Evolutionary conservation across 352 stramenopile species (phyloP).

Genomic region (Phytopythium chamaehyphon): DNA sequence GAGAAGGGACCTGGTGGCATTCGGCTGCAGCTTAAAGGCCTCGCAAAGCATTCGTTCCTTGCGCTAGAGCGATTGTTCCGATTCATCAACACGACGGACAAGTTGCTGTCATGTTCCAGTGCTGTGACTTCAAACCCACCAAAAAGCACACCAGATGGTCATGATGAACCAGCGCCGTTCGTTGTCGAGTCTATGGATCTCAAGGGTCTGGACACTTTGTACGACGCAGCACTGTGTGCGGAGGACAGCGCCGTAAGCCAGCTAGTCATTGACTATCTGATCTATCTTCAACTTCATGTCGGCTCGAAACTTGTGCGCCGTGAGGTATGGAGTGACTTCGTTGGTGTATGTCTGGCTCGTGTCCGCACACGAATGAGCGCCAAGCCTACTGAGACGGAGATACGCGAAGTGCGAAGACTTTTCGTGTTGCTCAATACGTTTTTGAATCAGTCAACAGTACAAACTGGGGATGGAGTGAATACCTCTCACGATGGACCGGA

Average conservation of each 20-base stretch:
- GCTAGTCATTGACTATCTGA: conserved; percentile 61
- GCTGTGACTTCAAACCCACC: background rate
- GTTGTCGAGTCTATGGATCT: conserved; percentile 56
- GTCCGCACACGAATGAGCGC: conserved; percentile 17
- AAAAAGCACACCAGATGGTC: conserved; percentile 4
- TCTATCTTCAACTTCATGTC: conserved; percentile 67
- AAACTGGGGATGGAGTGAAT: conserved; percentile 8
- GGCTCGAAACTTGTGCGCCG: conserved; percentile 62
- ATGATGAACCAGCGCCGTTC: conserved; percentile 27
- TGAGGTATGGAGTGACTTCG: conserved; percentile 69
- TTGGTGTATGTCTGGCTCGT: conserved; percentile 36
- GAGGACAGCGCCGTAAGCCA: conserved; percentile 38
- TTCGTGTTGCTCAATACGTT: conserved; percentile 76
- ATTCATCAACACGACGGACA: conserved; percentile 50
- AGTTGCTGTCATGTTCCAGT: conserved; percentile 32
- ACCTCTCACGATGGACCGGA: conserved; percentile 33
- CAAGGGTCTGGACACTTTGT: conserved; percentile 58
- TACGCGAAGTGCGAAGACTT: conserved; percentile 42
- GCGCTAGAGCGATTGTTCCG: conserved; percentile 58
- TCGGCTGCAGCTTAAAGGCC: conserved; percentile 39
- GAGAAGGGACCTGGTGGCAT: conserved; percentile 18
- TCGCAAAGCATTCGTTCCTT: conserved; percentile 54
- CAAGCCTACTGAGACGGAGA: conserved; percentile 16
- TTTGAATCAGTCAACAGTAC: conserved; percentile 55
- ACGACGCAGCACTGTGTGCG: conserved; percentile 40